Base-by-base conservation (phyloP, 2,329 filamentous ascomycete genomes). In the Alternaria rosae region DNA sequence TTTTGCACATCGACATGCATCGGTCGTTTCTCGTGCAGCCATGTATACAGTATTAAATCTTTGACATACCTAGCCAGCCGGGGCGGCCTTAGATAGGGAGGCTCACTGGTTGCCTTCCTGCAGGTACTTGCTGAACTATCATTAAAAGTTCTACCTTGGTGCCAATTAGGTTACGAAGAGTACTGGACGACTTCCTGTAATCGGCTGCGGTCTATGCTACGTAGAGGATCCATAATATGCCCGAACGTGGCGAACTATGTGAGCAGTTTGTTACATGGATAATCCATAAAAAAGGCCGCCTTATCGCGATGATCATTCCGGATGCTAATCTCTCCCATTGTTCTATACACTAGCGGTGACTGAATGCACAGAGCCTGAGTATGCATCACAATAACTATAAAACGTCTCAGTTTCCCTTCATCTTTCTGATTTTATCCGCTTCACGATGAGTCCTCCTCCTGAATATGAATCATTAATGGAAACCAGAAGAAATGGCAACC, bases 241-340 rank as follows among this genome's bases (percentile, higher is more conserved):
- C 42, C 17, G 30, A 48, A 48, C 30, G 9, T 12, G 5, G n/a
- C 45, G 6, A 48, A 25, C 26, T 21, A 48, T 48, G 3, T 6
- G 13, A 32, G 45, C 26, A 48, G 45, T 48, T 48, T 4, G 26
- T 48, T n/a, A 47, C 9, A 47, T 47, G 12, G 43, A 47, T 47
- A 47, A 23, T 47, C 43, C 12, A 47, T 47, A 47, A 47, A 47
- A 48, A 48, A 48, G 45, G 45, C 26, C 45, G 45, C 15, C 45
- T 48, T 12, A 48, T 32, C 26, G 45, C 45, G n/a, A 48, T 30
- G 15, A 48, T 48, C 8, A 48, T 4, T 26, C 45, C 26, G n/a
- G 26, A 48, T 48, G 11, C 45, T 47, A n/a, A 42, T 11, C 38
- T 42, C 5, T 42, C 38, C 15, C 12, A n/a, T 42, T 42, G 20